A percentile compares a stretch with the other conserved stretches of the same genome.
Evolutionary conservation across 495 filamentous ascomycete genomes (phyloP).

Genomic region (Aspergillus baeticus): DNA sequence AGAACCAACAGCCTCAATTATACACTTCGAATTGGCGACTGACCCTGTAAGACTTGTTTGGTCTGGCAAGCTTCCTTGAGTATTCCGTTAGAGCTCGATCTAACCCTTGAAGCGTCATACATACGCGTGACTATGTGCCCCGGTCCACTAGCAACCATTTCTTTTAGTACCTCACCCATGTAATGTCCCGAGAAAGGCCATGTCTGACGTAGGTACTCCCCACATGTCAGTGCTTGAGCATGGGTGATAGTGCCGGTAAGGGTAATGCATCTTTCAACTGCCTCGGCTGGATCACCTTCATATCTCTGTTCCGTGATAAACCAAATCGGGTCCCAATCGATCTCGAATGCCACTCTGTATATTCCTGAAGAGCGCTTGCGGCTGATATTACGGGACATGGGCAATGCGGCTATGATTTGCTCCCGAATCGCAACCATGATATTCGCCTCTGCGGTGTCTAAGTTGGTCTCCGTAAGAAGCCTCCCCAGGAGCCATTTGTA

Average conservation of each 20-base stretch:
- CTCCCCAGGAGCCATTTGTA: neutral
- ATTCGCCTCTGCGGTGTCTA: neutral
- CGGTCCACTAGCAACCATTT: no score
- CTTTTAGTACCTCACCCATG: no score
- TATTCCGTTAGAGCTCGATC: no score
- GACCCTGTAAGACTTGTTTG: neutral
- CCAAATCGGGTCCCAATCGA: slow-evolving; percentile 24
- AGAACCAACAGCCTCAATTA: neutral
- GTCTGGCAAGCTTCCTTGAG: no score
- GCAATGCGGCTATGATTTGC: neutral
- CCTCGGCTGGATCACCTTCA: neutral
- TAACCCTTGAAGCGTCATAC: no score
- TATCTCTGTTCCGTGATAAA: slow-evolving; percentile 28
- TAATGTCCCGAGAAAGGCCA: slow-evolving; percentile 22
- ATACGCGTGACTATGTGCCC: no score
- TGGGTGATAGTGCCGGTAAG: slow-evolving; percentile 23
- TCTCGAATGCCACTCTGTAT: neutral
- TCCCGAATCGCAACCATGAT: neutral
- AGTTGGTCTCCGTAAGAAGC: neutral
- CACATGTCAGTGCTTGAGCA: slow-evolving; percentile 30
- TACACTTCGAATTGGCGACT: neutral
- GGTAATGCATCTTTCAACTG: slow-evolving; percentile 19
- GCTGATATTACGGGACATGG: neutral
- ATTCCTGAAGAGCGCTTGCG: no score
- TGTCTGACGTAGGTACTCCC: slow-evolving; percentile 28